phyloP scores from a whole-genome alignment of 495 filamentous ascomycete species.

The Lichina pygmaea region DNA sequence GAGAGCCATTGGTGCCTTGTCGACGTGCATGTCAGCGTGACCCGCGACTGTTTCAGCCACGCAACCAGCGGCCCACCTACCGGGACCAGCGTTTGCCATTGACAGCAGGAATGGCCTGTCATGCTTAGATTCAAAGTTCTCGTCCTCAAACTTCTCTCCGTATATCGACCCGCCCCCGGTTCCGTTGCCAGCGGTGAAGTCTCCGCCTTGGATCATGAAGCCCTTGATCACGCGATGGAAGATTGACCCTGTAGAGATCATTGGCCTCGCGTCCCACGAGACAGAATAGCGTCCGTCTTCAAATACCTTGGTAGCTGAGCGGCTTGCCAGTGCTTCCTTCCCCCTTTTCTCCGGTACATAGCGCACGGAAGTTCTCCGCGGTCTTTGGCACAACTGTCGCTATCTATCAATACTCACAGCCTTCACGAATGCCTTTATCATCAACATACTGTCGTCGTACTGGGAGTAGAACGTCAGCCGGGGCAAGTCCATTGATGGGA shows the following conservation, averaged over 20 bases:
- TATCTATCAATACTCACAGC: no score
- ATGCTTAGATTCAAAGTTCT: slow-evolving; percentile 87
- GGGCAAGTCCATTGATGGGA: no score
- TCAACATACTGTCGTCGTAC: slow-evolving; percentile 43
- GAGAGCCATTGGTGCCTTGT: slow-evolving; percentile 69
- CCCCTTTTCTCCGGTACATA: slow-evolving; percentile 85
- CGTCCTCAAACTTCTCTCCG: slow-evolving; percentile 90
- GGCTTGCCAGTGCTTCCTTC: slow-evolving; percentile 59
- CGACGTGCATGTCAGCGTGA: neutral
- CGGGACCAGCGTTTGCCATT: slow-evolving; percentile 94
- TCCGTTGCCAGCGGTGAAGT: slow-evolving; percentile 80
- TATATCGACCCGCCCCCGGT: slow-evolving; percentile 97
- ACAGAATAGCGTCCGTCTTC: neutral
- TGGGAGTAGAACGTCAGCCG: slow-evolving; percentile 7
- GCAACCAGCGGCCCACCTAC: slow-evolving; percentile 19
- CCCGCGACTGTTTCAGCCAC: neutral
- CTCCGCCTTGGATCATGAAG: slow-evolving; percentile 99
- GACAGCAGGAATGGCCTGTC: slow-evolving; percentile 81
- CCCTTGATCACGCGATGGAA: slow-evolving; percentile 97
- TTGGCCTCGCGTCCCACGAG: neutral
- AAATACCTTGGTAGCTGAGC: slow-evolving; percentile 51
- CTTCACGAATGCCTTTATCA: neutral
- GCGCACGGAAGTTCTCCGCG: slow-evolving; percentile 79
- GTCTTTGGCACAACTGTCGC: slow-evolving; percentile 66
- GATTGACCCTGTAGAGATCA: slow-evolving; percentile 19